A percentile compares a stretch with the other conserved stretches of the same genome.
Conservation (phyloP, 169 alveolate genomes). For the Pseudocohnilembus persalinus region DNA sequence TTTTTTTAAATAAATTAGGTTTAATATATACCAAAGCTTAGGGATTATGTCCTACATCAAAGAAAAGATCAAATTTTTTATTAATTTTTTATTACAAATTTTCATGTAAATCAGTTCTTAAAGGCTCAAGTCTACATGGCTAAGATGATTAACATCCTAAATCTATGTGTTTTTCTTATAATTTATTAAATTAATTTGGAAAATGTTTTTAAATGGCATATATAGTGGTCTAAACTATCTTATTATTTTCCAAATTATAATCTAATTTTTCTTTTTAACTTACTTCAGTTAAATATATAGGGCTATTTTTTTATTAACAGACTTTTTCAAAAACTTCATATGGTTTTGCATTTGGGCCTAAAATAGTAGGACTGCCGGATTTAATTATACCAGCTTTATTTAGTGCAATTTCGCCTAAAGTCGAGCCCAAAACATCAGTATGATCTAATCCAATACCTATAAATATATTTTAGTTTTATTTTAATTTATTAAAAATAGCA, state of each 20-base stretch:
- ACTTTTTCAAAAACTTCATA: conserved; percentile 52
- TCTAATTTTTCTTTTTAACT: conserved; percentile 49
- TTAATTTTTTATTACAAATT: background rate
- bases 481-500: too few relatives aligned
- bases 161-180: conserved; percentile 12
- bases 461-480: too few relatives aligned
- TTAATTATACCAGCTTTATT: conserved; percentile 93
- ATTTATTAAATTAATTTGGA: conserved; percentile 34
- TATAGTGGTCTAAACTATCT: conserved; percentile 52
- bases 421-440: conserved; percentile 82
- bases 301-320: conserved; percentile 43
- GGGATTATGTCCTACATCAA: conserved; percentile 90
- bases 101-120: conserved; percentile 24
- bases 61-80: conserved; percentile 26
- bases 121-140: conserved; percentile 66
- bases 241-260: conserved; percentile 64
- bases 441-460: conserved; percentile 88
- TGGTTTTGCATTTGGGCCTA: conserved; percentile 84
- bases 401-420: conserved; percentile 79
- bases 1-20: too few relatives aligned
- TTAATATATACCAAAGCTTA: conserved; percentile 68
- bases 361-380: conserved; percentile 64
- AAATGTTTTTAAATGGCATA: conserved; percentile 26
- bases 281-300: conserved; percentile 28
- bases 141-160: conserved; percentile 54